Evolutionary conservation across 2,329 filamentous ascomycete genomes (phyloP), one percentile per base, ranked within the genome.

Genomic region (Sclerotinia trifoliorum): DNA sequence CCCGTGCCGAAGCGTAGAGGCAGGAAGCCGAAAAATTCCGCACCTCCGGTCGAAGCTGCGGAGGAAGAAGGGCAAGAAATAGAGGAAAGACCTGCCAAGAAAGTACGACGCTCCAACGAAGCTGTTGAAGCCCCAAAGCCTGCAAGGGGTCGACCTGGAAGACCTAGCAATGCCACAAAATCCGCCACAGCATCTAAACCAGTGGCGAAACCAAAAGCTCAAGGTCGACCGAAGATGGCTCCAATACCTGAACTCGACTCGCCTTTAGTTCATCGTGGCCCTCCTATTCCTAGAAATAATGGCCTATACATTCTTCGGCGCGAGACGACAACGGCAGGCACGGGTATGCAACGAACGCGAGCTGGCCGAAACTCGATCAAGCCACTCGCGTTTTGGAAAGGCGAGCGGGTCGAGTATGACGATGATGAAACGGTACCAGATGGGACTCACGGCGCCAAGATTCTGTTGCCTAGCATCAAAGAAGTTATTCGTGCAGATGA

Each of bases 381-480:
- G 70, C 95, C 94, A 0, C 80, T 97, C 46, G 88, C 92, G 35
- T 96, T 86, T 77, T 98, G 94, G 94, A 88, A 88, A 74, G 93
- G 93, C 72, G 94, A 98, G 77, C 86, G 86, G 66, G 86, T 90
- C 58, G 86, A 93, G 29, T 92, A 89, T 64, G 82, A 85, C 24
- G 85, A 87, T 32, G 86, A 88, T 61, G 78, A 79, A 55, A 80
- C 81, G 39, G 85, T 85, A 81, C 68, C 78, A 82, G 62, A 73
- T 72, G 66, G 55, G 21, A 75, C 79, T 49, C 83, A 83, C 5
- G 65, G 54, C 17, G 49, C 67, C n/a, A 82, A 83, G 52, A 89
- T 90, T 73, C 81, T 89, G n/a, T 78, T 92, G 61, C 85, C 87
- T 1, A 88, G 85, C 17, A 89, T 94, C 73, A 91, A 92, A 75